Percentiles rank a stretch among this genome's conserved stretches.
Conservation (phyloP, 768 basidiomycete genomes). For the Daedalea quercina region DNA sequence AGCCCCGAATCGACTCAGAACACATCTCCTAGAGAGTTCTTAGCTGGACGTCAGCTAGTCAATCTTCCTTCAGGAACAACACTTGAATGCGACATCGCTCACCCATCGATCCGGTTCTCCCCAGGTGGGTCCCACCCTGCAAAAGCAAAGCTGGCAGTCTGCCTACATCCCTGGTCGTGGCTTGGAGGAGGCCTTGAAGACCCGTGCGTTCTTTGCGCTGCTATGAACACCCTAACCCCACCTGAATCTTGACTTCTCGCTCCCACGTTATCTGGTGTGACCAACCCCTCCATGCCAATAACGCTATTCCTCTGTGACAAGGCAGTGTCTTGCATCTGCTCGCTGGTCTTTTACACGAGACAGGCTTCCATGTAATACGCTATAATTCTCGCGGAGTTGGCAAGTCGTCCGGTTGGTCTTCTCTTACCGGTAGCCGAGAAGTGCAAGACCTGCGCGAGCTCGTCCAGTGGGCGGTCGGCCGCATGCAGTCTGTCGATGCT, state of each 20-base stretch:
- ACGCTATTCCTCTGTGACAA: background rate
- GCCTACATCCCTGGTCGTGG: conserved; percentile 83
- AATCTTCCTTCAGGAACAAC: conserved; percentile 17
- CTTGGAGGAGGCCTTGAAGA: conserved; percentile 73
- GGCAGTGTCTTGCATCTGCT: conserved; percentile 43
- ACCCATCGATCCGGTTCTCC: background rate
- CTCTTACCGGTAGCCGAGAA: conserved; percentile 67
- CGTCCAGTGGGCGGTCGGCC: conserved; percentile 45
- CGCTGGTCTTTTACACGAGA: conserved; percentile 32
- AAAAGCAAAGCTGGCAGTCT: conserved; percentile 50
- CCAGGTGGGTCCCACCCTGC: background rate
- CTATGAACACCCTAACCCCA: background rate
- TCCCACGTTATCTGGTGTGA: background rate
- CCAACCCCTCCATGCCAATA: background rate
- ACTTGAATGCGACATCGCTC: conserved; percentile 15
- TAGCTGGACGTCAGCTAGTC: conserved; percentile 6
- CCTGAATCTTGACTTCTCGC: too few relatives aligned
- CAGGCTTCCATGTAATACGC: conserved; percentile 51
- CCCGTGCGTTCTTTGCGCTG: conserved; percentile 44
- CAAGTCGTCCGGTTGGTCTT: conserved; percentile 62
- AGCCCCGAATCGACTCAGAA: background rate
- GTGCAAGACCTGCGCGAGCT: conserved; percentile 62
- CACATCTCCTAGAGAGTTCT: background rate
- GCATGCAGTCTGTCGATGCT: conserved; percentile 35
- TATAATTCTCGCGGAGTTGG: conserved; percentile 82